Evolutionary conservation across 306 rosid species (phyloP).

Genomic region (Vachellia pachyceras): DNA sequence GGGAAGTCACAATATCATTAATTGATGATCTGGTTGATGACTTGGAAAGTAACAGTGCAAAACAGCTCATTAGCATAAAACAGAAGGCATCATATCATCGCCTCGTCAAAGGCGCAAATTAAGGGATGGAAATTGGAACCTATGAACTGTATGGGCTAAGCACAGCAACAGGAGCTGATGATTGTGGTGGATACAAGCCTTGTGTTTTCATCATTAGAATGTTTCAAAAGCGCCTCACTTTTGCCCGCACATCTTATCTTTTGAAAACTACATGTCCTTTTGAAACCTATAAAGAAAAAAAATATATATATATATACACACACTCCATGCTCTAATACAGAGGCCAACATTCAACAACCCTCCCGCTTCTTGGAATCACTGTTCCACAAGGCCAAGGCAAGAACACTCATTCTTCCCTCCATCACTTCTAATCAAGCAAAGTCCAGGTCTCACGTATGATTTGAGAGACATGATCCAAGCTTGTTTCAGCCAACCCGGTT

Average conservation of each 20-base stretch:
- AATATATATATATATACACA: no score
- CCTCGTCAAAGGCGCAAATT: constrained; percentile 66
- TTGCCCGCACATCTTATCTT: constrained; percentile 14
- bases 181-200: constrained; percentile 39
- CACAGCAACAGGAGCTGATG: constrained; percentile 48
- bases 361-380: neutral
- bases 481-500: constrained; percentile 81
- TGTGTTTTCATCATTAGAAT: constrained; percentile 46
- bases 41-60: constrained; percentile 51
- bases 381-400: constrained; percentile 6
- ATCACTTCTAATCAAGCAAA: neutral
- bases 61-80: constrained; percentile 54
- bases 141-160: constrained; percentile 34
- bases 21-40: constrained; percentile 36
- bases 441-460: neutral
- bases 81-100: constrained; percentile 30
- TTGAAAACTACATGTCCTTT: neutral
- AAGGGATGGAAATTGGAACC: constrained; percentile 49
- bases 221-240: constrained; percentile 33
- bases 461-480: constrained; percentile 68
- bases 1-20: constrained; percentile 31
- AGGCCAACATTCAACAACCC: constrained; percentile 25
- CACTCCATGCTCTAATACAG: neutral
- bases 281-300: neutral
- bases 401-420: constrained; percentile 17